These are phyloP conservation scores for Heterobasidion annosum DNA, from an alignment of 1,284 basidiomycete genomes.

Conservation along the genomic window DNA sequence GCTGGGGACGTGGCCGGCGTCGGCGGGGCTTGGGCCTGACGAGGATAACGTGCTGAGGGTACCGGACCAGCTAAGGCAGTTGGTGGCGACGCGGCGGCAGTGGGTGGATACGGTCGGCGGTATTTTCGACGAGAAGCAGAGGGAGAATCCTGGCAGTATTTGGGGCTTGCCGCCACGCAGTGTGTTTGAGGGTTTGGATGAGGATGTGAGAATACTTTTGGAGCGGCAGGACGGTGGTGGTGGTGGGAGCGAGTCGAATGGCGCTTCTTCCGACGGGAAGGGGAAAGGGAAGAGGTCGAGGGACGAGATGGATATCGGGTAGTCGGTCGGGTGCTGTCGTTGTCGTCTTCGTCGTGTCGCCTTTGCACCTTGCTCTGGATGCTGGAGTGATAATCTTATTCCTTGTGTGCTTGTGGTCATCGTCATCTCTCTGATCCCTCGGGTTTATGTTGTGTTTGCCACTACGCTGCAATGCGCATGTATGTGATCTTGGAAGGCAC, in stretches of 20 bases:
- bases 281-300: slow-evolving; percentile 38
- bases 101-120: slow-evolving; percentile 68
- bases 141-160: slow-evolving; percentile 53
- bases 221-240: slow-evolving; percentile 16
- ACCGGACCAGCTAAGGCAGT: slow-evolving; percentile 59
- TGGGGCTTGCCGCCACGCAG: slow-evolving; percentile 69
- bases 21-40: slow-evolving; percentile 57
- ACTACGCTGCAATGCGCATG: no score
- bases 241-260: background rate
- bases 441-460: background rate
- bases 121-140: slow-evolving; percentile 61
- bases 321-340: slow-evolving; percentile 10
- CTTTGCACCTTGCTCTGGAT: background rate
- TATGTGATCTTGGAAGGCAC: no score
- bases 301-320: slow-evolving; percentile 54
- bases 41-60: slow-evolving; percentile 59
- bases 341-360: background rate
- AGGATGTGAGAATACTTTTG: slow-evolving; percentile 39
- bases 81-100: slow-evolving; percentile 61
- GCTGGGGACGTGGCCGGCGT: slow-evolving; percentile 46
- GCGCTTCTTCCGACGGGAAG: slow-evolving; percentile 32
- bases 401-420: background rate
- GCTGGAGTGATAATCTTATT: background rate
- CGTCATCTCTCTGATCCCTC: background rate
- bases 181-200: slow-evolving; percentile 67